phyloP scores from a whole-genome alignment of 108 stramenopile species.

The Fragilaria radians region DNA sequence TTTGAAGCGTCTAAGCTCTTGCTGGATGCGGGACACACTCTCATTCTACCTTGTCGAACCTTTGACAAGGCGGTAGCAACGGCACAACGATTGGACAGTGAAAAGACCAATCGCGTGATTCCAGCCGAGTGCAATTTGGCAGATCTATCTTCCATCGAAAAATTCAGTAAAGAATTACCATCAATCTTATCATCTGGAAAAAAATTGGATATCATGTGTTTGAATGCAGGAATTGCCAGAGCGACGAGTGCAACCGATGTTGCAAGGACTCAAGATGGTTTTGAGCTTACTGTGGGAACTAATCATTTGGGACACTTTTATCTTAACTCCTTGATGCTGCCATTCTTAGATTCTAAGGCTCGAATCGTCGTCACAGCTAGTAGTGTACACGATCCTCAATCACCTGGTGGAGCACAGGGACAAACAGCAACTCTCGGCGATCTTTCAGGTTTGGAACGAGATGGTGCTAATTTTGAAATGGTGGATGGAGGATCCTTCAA shows the following conservation, averaged over 20 bases:
- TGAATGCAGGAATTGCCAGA: conserved; percentile 80
- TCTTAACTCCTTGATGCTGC: conserved; percentile 69
- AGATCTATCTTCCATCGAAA: conserved; percentile 42
- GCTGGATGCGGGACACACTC: conserved; percentile 41
- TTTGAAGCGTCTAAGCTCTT: conserved; percentile 68
- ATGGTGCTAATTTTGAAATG: conserved; percentile 69
- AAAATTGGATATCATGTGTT: conserved; percentile 60
- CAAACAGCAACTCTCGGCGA: conserved; percentile 66
- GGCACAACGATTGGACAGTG: conserved; percentile 27
- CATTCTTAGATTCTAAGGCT: conserved; percentile 36
- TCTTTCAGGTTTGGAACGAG: conserved; percentile 57
- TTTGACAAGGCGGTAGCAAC: conserved; percentile 54
- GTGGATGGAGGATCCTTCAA: conserved; percentile 78
- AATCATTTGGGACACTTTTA: conserved; percentile 98
- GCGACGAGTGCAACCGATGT: conserved; percentile 64
- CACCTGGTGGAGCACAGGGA: conserved; percentile 77
- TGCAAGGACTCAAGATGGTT: conserved; percentile 55
- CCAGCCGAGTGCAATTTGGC: conserved; percentile 81
- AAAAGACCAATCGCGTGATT: conserved; percentile 35
- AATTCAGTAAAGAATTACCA: conserved; percentile 37
- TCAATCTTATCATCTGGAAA: conserved; percentile 6
- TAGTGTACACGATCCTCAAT: conserved; percentile 81
- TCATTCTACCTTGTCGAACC: conserved; percentile 70
- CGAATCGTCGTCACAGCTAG: conserved; percentile 78
- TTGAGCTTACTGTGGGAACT: conserved; percentile 85